Base-by-base conservation (phyloP, 2,329 filamentous ascomycete genomes). In the Cryphonectria radicalis region DNA sequence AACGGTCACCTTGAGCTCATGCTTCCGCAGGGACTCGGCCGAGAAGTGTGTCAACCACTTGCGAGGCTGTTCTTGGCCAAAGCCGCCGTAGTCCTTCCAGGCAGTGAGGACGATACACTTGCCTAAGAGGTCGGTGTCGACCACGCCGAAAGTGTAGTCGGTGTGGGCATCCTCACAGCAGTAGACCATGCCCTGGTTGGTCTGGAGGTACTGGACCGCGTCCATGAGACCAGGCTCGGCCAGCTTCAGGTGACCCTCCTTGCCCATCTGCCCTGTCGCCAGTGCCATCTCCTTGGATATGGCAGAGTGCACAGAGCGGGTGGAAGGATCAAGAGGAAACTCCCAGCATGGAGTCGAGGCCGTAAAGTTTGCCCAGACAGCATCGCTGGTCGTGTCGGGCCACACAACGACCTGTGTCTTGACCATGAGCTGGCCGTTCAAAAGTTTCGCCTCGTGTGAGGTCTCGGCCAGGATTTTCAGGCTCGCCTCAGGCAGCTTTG, bases 41-140 rank as follows among this genome's bases (percentile, higher is more conserved):
- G 32, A 62, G 13, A 22, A 22, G 19, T 62, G 57, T 19, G 57
- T 17, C 6, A 35, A 19, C 57, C 70, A 71, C 42, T 71, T 71
- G 50, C 8, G 32, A 6, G 40, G 22, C 25, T 62, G 4, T 1
- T 60, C 66, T 4, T 17, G 11, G 1, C 42, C 37, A 7, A 71
- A 28, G 32, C 70, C 70, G 28, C 70, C 70, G 6, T 69, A 19
- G n/a, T 66, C 53, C 32, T 63, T 71, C 70, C 70, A 71, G 3
- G 55, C 46, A 22, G 62, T 62, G 42, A 71, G 62, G 8, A 71
- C 53, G 13, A 71, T 17, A 22, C 66, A 69, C 25, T 19, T 14
- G 7, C 53, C 70, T 2, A 66, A 19, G n/a, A 17, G 60, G 2
- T 40, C 22, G 10, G 65, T 63, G 1, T 69, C 32, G 25, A 60